phyloP scores from a whole-genome alignment of 345 rosid species.

The Clarkia xantiana region DNA sequence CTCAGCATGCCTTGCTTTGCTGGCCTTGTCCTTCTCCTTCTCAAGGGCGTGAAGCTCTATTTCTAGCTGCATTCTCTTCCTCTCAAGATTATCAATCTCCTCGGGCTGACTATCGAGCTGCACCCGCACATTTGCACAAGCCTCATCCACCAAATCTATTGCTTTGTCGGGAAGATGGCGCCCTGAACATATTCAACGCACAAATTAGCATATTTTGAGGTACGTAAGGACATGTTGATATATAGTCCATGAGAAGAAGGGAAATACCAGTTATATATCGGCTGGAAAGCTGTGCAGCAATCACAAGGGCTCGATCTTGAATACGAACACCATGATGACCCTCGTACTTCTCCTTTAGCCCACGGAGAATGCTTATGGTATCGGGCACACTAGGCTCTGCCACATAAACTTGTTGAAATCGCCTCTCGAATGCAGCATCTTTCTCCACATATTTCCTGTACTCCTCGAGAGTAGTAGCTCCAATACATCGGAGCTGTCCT shows the following conservation, averaged over 20 bases:
- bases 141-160: conserved; percentile 87
- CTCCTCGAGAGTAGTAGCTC: conserved; percentile 88
- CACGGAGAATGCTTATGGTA: conserved; percentile 75
- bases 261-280: conserved; percentile 72
- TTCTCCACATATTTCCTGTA: conserved; percentile 95
- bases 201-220: no score
- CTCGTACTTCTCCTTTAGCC: conserved; percentile 81
- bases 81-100: conserved; percentile 79
- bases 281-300: conserved; percentile 83
- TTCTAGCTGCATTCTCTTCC: conserved; percentile 77
- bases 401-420: conserved; percentile 86
- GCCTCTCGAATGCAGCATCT: conserved; percentile 87
- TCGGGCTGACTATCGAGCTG: conserved; percentile 96
- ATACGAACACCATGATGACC: conserved; percentile 95
- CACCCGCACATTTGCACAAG: conserved; percentile 90
- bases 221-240: no score
- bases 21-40: conserved; percentile 86
- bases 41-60: conserved; percentile 85
- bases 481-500: conserved; percentile 87
- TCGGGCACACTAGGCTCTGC: conserved; percentile 87
- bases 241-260: no score
- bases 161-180: conserved; percentile 93
- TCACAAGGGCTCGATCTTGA: conserved; percentile 68
- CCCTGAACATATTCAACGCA: conserved; percentile 19
- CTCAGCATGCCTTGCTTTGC: conserved; percentile 75